Percentiles rank a stretch among this genome's conserved stretches.
These are phyloP conservation scores for Dissophora ornata DNA, from an alignment of 192 early-diverging fungal species.

Conservation along the genomic window DNA sequence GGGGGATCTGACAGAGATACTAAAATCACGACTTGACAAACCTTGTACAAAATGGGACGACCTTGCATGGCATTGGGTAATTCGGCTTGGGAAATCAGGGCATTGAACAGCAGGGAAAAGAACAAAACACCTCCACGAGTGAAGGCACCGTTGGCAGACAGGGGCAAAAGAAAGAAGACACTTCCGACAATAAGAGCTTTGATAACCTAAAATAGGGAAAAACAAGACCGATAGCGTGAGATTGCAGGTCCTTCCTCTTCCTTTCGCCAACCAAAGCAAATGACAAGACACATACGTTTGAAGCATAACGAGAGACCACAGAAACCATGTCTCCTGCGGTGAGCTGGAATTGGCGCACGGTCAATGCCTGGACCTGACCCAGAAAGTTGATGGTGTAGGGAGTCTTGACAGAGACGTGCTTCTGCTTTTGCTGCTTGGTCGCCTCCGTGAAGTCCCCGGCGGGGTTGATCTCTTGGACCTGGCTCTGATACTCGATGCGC, in stretches of 20 bases:
- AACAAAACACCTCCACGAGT: conserved; percentile 84
- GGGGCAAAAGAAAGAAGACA: conserved; percentile 72
- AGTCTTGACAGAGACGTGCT: conserved; percentile 58
- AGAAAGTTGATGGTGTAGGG: conserved; percentile 75
- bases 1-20: too few relatives aligned
- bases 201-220: conserved; percentile 48
- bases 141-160: conserved; percentile 72
- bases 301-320: conserved; percentile 63
- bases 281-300: conserved; percentile 13
- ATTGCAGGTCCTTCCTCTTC: too few relatives aligned
- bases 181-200: conserved; percentile 81
- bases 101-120: conserved; percentile 65
- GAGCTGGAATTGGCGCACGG: conserved; percentile 74
- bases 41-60: conserved; percentile 78
- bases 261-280: too few relatives aligned
- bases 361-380: conserved; percentile 68
- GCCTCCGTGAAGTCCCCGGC: conserved; percentile 58
- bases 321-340: conserved; percentile 63
- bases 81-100: conserved; percentile 72
- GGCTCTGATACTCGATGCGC: conserved; percentile 57
- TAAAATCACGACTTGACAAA: too few relatives aligned
- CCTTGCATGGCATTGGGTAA: conserved; percentile 77
- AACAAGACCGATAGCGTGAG: too few relatives aligned
- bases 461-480: conserved; percentile 29
- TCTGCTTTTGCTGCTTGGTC: conserved; percentile 66